Evolutionary conservation across 768 basidiomycete genomes (phyloP).

Genomic region (Suillus paluster): DNA sequence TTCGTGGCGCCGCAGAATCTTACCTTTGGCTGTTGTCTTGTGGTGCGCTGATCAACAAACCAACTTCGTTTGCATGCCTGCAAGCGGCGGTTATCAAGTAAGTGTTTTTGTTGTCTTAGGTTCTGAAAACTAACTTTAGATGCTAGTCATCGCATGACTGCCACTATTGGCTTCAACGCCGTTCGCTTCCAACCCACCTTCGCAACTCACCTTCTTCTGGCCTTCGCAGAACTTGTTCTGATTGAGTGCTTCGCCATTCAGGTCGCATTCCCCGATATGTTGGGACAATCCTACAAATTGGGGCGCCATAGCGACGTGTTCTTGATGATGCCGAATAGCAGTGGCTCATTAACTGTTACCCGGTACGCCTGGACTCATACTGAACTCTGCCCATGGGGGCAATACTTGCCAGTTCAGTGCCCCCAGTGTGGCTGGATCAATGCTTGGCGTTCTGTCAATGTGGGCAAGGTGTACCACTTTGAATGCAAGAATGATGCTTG

Average conservation of each 20-base stretch:
- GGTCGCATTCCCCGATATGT: neutral
- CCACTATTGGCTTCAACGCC: neutral
- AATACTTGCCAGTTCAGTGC: constrained; percentile 1
- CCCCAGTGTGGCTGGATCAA: neutral
- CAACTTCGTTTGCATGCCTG: neutral
- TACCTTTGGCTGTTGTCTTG: neutral
- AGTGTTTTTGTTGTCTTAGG: neutral
- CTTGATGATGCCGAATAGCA: neutral
- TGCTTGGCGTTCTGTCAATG: neutral
- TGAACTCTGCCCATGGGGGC: neutral
- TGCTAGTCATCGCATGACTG: neutral
- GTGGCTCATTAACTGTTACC: neutral
- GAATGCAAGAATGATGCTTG: neutral
- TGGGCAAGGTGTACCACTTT: neutral
- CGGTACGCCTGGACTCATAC: neutral
- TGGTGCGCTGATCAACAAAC: neutral
- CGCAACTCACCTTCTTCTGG: neutral
- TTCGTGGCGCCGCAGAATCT: neutral
- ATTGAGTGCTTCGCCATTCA: neutral
- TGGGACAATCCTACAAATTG: neutral
- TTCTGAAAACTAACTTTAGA: neutral
- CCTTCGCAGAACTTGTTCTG: neutral
- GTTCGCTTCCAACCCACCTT: neutral
- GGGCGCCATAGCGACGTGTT: neutral
- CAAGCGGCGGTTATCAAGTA: neutral